phyloP scores from a whole-genome alignment of 192 early-diverging fungal genomes.

The Coemansia sp. region DNA sequence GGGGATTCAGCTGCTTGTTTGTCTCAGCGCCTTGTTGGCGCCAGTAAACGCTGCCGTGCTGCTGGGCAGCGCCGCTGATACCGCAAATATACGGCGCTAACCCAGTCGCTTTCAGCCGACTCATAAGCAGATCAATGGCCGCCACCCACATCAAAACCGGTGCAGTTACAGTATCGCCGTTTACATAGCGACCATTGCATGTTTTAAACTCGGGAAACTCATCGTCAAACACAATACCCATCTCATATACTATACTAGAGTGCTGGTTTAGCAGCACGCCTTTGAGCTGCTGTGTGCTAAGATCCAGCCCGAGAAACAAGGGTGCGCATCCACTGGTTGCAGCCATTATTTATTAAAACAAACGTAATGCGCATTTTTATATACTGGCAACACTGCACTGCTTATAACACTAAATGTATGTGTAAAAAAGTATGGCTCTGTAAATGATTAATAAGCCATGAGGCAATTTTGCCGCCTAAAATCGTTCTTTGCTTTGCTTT shows the following conservation, averaged over 20 bases:
- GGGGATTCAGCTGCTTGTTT: slow-evolving; percentile 44
- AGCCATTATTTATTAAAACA: not conserved
- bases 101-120: slow-evolving; percentile 31
- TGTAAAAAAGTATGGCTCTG: not conserved
- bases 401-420: not conserved
- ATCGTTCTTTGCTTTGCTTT: not conserved
- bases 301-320: slow-evolving; percentile 67
- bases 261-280: slow-evolving; percentile 52
- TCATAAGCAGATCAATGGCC: slow-evolving; percentile 64
- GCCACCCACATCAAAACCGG: slow-evolving; percentile 79
- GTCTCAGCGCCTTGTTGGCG: slow-evolving; percentile 41
- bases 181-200: slow-evolving; percentile 48
- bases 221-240: slow-evolving; percentile 59
- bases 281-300: slow-evolving; percentile 79
- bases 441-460: not conserved
- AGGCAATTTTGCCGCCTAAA: not conserved
- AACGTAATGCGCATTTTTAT: not conserved
- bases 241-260: slow-evolving; percentile 43
- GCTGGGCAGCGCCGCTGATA: slow-evolving; percentile 77
- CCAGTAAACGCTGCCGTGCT: slow-evolving; percentile 88
- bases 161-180: slow-evolving; percentile 57
- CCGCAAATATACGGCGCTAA: slow-evolving; percentile 49
- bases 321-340: not conserved
- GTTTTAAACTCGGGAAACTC: slow-evolving; percentile 61
- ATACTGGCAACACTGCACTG: not conserved